phyloP scores from a whole-genome alignment of 305 asterid species.

The Fraxinus nigra region DNA sequence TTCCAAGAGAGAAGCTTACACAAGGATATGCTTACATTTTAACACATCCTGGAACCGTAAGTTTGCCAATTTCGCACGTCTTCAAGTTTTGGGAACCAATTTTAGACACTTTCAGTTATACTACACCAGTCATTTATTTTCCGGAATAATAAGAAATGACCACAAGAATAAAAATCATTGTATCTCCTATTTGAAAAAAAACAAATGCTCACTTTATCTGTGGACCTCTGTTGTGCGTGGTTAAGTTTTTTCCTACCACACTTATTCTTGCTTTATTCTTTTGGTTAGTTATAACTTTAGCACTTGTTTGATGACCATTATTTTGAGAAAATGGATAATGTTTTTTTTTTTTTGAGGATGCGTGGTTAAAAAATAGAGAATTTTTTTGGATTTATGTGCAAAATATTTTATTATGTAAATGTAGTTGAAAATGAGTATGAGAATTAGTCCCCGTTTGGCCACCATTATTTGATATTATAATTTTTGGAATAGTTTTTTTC shows the following conservation, averaged over 20 bases:
- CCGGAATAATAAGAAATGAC: not conserved
- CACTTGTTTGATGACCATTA: not conserved
- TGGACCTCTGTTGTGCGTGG: not conserved
- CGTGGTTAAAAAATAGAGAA: not conserved
- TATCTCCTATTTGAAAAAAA: not conserved
- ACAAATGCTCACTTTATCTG: not conserved
- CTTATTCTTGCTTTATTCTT: not conserved
- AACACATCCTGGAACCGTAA: conserved; percentile 60
- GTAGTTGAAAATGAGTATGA: too few species aligned
- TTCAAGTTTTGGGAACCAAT: not conserved
- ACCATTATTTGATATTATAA: not conserved
- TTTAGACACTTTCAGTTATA: not conserved
- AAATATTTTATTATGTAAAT: not conserved
- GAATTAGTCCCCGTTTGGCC: not conserved
- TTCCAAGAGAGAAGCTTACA: conserved; percentile 51
- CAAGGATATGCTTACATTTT: conserved; percentile 64
- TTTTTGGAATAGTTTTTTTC: not conserved
- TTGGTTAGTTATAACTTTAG: not conserved
- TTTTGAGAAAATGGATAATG: not conserved
- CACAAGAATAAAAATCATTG: not conserved
- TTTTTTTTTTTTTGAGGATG: not conserved
- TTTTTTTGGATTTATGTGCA: too few species aligned
- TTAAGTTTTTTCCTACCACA: not conserved
- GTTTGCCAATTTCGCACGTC: not conserved
- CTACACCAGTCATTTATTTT: not conserved